phyloP scores from a whole-genome alignment of 2,329 filamentous ascomycete species.

The Samsoniella hepiali region DNA sequence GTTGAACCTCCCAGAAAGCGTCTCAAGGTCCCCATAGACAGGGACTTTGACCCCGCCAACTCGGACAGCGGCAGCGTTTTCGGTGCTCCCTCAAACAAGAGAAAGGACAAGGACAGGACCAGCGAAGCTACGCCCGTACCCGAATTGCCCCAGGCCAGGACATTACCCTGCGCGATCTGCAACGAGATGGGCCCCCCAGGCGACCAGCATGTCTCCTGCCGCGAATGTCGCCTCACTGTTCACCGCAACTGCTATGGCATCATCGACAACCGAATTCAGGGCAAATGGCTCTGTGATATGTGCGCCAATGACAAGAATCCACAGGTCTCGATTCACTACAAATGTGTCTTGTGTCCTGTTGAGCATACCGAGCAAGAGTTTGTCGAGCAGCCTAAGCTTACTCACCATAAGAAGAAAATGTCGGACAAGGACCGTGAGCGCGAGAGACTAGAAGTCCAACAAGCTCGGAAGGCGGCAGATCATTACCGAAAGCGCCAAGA shows the following conservation, averaged over 20 bases:
- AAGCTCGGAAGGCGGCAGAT: constrained; percentile 74
- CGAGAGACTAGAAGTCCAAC: constrained; percentile 80
- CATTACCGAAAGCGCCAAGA: constrained; percentile 80
- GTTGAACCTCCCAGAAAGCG: constrained; percentile 63
- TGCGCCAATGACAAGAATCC: constrained; percentile 92
- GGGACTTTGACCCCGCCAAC: constrained; percentile 45
- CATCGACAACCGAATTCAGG: constrained; percentile 61
- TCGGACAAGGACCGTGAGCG: constrained; percentile 87
- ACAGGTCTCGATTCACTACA: constrained; percentile 88
- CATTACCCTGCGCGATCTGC: constrained; percentile 84
- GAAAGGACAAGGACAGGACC: constrained; percentile 54
- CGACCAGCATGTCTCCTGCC: constrained; percentile 73
- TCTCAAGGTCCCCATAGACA: constrained; percentile 54
- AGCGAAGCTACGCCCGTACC: constrained; percentile 59
- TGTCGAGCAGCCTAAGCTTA: constrained; percentile 62
- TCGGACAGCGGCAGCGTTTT: constrained; percentile 43
- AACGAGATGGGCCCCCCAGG: constrained; percentile 66
- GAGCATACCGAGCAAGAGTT: constrained; percentile 78
- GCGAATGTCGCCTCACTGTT: constrained; percentile 85
- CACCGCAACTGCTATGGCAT: constrained; percentile 94
- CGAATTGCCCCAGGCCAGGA: constrained; percentile 73
- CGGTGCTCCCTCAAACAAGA: constrained; percentile 41
- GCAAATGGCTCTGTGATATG: constrained; percentile 94
- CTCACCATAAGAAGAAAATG: constrained; percentile 73
- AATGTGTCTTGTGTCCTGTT: constrained; percentile 88